Conservation (phyloP, 1,284 basidiomycete genomes). For the Schizophyllum amplum region DNA sequence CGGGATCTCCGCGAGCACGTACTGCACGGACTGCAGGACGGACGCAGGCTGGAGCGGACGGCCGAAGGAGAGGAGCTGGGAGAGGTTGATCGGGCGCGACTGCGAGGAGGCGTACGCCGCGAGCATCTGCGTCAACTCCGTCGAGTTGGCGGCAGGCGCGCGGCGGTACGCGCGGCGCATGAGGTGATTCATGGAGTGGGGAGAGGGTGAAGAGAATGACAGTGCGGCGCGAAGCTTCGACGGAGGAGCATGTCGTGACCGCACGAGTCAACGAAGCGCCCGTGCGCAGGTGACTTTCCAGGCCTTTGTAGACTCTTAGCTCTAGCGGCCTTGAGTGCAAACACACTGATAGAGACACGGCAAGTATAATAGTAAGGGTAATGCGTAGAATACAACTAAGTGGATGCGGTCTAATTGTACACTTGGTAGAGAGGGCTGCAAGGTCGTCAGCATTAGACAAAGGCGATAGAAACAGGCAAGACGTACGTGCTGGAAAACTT, state of each 20-base stretch:
- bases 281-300: background rate
- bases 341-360: background rate
- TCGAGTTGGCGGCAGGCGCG: conserved; percentile 2
- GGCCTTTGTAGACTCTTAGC: background rate
- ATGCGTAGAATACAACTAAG: conserved; percentile 2
- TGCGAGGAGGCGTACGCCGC: conserved; percentile 39
- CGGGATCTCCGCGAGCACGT: conserved; percentile 67
- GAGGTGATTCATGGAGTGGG: background rate
- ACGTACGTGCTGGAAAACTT: conserved; percentile 87
- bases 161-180: background rate
- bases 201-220: background rate
- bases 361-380: background rate
- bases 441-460: conserved; percentile 12
- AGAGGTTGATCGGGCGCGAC: conserved; percentile 59
- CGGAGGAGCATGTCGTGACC: background rate
- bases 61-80: conserved; percentile 64
- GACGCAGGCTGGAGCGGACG: conserved; percentile 63
- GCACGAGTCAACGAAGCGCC: background rate
- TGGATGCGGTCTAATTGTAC: conserved; percentile 47
- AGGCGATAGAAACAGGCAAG: background rate
- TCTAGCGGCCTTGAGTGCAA: background rate
- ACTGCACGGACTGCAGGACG: conserved; percentile 59
- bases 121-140: background rate
- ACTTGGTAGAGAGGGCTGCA: conserved; percentile 63
- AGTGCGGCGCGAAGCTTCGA: background rate